Conservation (phyloP, 192 early-diverging fungal genomes). For the Phycomyces blakesleeanus region DNA sequence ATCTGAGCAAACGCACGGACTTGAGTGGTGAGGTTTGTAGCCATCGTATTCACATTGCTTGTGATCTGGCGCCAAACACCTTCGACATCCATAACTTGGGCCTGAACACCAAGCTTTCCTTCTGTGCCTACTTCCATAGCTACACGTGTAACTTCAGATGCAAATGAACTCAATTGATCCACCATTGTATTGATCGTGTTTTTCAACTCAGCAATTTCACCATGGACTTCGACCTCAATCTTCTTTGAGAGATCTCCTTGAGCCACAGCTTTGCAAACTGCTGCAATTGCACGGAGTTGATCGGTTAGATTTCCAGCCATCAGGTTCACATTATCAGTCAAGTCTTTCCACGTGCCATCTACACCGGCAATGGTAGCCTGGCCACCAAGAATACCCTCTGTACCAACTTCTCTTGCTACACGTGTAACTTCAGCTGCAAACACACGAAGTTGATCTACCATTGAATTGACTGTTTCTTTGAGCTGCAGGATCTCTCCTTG, state of each 20-base stretch:
- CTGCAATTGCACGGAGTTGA: no score
- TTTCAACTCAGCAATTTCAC: constrained; percentile 55
- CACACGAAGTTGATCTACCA: constrained; percentile 46
- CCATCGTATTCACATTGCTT: constrained; percentile 72
- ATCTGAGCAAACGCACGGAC: constrained; percentile 82
- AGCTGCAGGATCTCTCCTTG: constrained; percentile 55
- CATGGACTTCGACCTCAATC: constrained; percentile 44
- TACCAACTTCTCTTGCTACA: constrained; percentile 70
- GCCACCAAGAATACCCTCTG: no score
- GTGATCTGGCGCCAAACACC: constrained; percentile 58
- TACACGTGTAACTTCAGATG: constrained; percentile 58
- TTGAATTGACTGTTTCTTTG: constrained; percentile 53
- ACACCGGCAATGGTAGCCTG: no score
- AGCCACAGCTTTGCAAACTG: no score
- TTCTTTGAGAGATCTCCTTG: constrained; percentile 43
- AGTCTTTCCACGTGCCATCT: no score
- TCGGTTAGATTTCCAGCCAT: no score
- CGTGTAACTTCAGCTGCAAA: constrained; percentile 68
- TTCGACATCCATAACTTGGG: constrained; percentile 48
- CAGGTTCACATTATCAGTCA: no score
- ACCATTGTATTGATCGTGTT: constrained; percentile 55
- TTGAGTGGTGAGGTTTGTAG: constrained; percentile 68
- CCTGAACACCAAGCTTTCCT: constrained; percentile 58
- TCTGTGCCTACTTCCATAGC: constrained; percentile 71
- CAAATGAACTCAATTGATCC: constrained; percentile 39